Evolutionary conservation across 2,329 filamentous ascomycete genomes (phyloP), one percentile per base, ranked within the genome.

Genomic region (Fusarium secorum): DNA sequence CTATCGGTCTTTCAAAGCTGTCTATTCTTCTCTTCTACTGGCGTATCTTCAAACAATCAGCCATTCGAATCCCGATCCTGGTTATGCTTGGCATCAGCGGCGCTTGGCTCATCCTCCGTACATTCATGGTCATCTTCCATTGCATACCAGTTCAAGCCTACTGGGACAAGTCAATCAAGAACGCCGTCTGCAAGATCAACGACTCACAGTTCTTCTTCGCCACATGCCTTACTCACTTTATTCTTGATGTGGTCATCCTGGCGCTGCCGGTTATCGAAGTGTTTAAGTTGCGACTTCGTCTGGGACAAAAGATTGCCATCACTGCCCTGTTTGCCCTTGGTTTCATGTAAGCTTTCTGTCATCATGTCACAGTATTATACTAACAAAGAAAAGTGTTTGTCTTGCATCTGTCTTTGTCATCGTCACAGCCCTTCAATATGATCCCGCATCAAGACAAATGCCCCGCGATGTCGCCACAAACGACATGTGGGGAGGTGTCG

Each of bases 61-160:
- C 65, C 11, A 78, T 79, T 22, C 74, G 74, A 18, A 67, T 76
- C 3, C 74, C 77, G 1, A 79, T 79, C 22, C 58, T 71, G 11
- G 41, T 76, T 4, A 63, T 80, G 41, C 64, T 78, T 1, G 68
- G n/a, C 3, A 53, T 70, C 7, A 75, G 72, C 4, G 33, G 58
- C 11, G 59, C 74, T 11, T 79, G 78, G 78, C 64, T 79, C 17
- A 68, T 75, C 10, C 60, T 79, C 4, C 66, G 77, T 4, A 79
- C 76, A 0, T 79, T 81, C 36, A 72, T 81, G 52, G 74, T 75
- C 1, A 76, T 78, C 7, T 81, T 81, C 26, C 78, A 78, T 26
- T 81, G 80, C 46, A 39, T 78, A 14, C 80, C 80, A 0, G 70
- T 81, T 3, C 76, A 78, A 7, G 75, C 73, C 3, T 81, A 79